These are phyloP conservation scores for Fomitopsis pulvina DNA, from an alignment of 768 basidiomycete genomes.

Conservation along the genomic window DNA sequence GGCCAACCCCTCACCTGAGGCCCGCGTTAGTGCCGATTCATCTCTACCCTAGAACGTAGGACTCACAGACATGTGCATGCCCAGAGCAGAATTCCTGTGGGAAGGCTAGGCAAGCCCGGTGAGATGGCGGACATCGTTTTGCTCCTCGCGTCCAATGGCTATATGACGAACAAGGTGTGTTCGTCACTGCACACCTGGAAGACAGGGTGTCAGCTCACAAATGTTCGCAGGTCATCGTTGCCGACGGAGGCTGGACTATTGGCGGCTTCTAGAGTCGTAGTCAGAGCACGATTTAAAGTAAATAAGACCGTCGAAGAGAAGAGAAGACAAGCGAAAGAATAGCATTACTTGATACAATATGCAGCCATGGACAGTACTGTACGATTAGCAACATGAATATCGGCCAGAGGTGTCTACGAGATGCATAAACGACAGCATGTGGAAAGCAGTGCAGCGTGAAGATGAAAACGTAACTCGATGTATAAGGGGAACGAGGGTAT, in stretches of 20 bases:
- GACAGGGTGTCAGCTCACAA: background rate
- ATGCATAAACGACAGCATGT: background rate
- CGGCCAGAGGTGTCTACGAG: background rate
- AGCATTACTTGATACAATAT: constrained; percentile 2
- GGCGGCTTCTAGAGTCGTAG: constrained; percentile 37
- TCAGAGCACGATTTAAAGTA: background rate
- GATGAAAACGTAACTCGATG: background rate
- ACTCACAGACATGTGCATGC: background rate
- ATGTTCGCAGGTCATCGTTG: constrained; percentile 37
- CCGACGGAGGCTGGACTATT: constrained; percentile 39
- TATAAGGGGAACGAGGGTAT: background rate
- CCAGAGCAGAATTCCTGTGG: constrained; percentile 43
- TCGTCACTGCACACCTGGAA: background rate
- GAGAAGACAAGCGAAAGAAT: background rate
- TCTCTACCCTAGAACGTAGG: background rate
- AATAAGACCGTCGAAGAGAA: background rate
- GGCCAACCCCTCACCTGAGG: constrained; percentile 29
- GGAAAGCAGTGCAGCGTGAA: background rate
- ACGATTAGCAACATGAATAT: background rate
- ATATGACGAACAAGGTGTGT: constrained; percentile 52
- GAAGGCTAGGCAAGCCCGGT: constrained; percentile 41
- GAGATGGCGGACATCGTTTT: constrained; percentile 48
- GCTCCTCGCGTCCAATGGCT: constrained; percentile 41
- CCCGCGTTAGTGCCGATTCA: constrained; percentile 21
- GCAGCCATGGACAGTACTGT: constrained; percentile 6